Evolutionary conservation across 2,329 filamentous ascomycete species (phyloP), one percentile per base, ranked within the genome.

Genomic region (Talaromyces sp.): DNA sequence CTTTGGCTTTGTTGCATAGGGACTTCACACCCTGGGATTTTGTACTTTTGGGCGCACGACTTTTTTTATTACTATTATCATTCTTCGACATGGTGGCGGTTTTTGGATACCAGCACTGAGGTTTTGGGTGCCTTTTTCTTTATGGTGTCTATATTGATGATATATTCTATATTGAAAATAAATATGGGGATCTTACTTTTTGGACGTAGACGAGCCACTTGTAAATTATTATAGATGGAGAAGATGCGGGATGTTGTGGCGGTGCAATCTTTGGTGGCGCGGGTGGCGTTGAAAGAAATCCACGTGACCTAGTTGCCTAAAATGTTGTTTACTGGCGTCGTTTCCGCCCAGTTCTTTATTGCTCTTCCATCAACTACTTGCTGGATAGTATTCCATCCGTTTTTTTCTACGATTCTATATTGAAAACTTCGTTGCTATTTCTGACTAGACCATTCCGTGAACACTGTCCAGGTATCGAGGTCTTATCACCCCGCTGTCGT

Each of bases 271-370:
- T 31, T 14, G 9, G 18, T 53, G 44, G 44, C 44, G 44, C 5
- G 2, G 18, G 50, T 53, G 27, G 50, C 50, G 50, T 7, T 40
- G 16, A 18, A 12, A 18, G 7, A 14, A 27, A 8, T n/a, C 53
- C 61, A 63, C 58, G 61, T 63, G 61, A 47, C 2, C 36, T 27
- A 14, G 57, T 33, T 44, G 34, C 44, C 30, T 54, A 31, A 33
- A 14, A 14, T 30, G 31, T 60, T 63, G 61, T 63, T 63, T 63
- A 63, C 57, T 63, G 62, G 58, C 62, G 58, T 63, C 56, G 62
- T 56, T 55, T 36, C n/a, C 47, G 18, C 23, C 1, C 57, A n/a
- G 31, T 50, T 42, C 47, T 28, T 31, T 31, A 14, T n/a, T 47
- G 18, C 27, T 34, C 57, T 47, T 52, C 10, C 18, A 18, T 40